These are phyloP conservation scores for Sphagnum fallax DNA, from an alignment of 228 moss, liverwort and hornwort species.

Conservation along the genomic window DNA sequence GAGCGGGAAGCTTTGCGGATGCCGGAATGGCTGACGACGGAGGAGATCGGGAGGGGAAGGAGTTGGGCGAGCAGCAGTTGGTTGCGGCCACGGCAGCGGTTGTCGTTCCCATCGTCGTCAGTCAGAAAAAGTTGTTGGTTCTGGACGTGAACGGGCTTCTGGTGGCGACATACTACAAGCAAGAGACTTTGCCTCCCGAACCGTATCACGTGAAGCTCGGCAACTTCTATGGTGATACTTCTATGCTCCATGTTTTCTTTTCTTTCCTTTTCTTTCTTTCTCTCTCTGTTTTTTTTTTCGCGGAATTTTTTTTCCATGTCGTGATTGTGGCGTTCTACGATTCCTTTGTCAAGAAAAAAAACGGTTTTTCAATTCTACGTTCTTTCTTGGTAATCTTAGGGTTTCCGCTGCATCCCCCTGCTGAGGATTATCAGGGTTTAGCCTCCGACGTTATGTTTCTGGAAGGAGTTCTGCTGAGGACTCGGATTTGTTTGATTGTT, in stretches of 20 bases:
- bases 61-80: no score
- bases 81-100: no score
- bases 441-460: no score
- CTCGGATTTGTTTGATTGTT: neutral
- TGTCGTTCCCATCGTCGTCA: no score
- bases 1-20: no score
- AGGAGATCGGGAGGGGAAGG: no score
- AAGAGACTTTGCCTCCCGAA: constrained; percentile 17
- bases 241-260: neutral
- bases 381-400: no score
- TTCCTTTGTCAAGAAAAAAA: neutral
- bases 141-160: constrained; percentile 41
- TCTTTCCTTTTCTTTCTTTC: neutral
- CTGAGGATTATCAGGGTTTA: no score
- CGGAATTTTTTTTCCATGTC: neutral
- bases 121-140: constrained; percentile 20
- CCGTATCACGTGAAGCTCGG: constrained; percentile 26
- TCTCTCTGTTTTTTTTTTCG: neutral
- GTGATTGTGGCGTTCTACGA: neutral
- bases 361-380: no score
- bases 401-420: no score
- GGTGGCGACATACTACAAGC: constrained; percentile 34
- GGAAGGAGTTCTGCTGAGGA: no score
- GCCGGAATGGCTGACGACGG: no score
- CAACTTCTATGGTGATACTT: constrained; percentile 16